Base-by-base conservation (phyloP, 2,329 filamentous ascomycete species). In the Orbilia quercus region DNA sequence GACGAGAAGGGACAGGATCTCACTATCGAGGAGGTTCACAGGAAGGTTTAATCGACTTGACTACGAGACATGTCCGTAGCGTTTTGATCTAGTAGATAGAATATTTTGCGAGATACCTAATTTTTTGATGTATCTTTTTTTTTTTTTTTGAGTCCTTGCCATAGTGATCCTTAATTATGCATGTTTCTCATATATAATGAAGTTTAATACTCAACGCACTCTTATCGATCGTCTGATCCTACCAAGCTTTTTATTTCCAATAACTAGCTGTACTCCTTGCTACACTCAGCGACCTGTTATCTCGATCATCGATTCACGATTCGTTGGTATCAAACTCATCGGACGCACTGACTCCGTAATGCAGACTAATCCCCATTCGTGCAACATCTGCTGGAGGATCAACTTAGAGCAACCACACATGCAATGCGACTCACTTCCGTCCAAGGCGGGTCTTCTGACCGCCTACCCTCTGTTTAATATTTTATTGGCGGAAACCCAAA, bases 1-100 rank as follows among this genome's bases (percentile, higher is more conserved):
- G 42, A 54, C 53, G 67, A 72, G 59, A 72, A 72, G 67, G 59
- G 67, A 42, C 59, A 72, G 47, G 60, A 72, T 36, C 67, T 72
- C 54, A 64, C 59, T 1, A 72, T 72, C 53, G 67, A 72, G 22
- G 67, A 72, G 20, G 67, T 72, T 23, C 28, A 47, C 53, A 63
- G 54, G 53, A 72, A 72, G 38, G 67, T 45, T 44, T 72, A 45
- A 60, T 9, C 34, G 12, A 18, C 11, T 20, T 20, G 59, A 23
- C 48, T 55, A 28, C 50, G n/a, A 53, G 48, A 47, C n/a, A 58
- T 59, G 9, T 31, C 36, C 53, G 45, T 64, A 71, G 66, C 59
- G 47, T 72, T 65, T 71, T 59, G 53, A 36, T 42, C 11, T 69
- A 47, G 53, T 72, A 60, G 54, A 72, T 65, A 60, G 40, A 59